Conservation (phyloP, 495 filamentous ascomycete species). For the Venustampulla echinocandica region DNA sequence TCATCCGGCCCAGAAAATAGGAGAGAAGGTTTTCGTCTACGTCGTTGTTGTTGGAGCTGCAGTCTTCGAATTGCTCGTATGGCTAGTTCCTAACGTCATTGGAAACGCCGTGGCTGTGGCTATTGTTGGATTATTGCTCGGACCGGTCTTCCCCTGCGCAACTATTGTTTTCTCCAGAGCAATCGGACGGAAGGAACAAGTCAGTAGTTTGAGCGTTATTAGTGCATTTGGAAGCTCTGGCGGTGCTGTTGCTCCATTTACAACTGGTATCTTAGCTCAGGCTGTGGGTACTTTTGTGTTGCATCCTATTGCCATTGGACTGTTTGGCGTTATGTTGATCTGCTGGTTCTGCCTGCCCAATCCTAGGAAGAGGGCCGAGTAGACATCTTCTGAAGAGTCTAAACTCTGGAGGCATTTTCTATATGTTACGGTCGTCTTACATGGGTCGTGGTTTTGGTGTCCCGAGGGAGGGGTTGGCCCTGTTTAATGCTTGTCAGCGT, state of each 20-base stretch:
- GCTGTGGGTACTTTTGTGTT: conserved; percentile 62
- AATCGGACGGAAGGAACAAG: conserved; percentile 53
- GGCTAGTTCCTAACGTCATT: conserved; percentile 64
- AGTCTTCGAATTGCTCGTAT: conserved; percentile 61
- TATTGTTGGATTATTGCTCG: conserved; percentile 68
- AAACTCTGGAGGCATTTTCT: conserved; percentile 21
- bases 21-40: conserved; percentile 60
- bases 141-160: conserved; percentile 67
- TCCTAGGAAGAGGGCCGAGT: conserved; percentile 46
- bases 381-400: conserved; percentile 27
- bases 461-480: too few relatives aligned
- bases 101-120: conserved; percentile 62
- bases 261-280: conserved; percentile 63
- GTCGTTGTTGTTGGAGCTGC: conserved; percentile 49
- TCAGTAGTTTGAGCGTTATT: conserved; percentile 60
- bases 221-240: conserved; percentile 66
- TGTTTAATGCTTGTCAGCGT: too few relatives aligned
- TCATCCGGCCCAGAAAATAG: conserved; percentile 51
- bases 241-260: conserved; percentile 65
- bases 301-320: conserved; percentile 58
- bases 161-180: conserved; percentile 56
- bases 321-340: conserved; percentile 62
- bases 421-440: too few relatives aligned
- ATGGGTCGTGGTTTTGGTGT: neutral
- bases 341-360: conserved; percentile 55